Conservation (phyloP, 352 stramenopile genomes). For the Pythium scleroteichum region DNA sequence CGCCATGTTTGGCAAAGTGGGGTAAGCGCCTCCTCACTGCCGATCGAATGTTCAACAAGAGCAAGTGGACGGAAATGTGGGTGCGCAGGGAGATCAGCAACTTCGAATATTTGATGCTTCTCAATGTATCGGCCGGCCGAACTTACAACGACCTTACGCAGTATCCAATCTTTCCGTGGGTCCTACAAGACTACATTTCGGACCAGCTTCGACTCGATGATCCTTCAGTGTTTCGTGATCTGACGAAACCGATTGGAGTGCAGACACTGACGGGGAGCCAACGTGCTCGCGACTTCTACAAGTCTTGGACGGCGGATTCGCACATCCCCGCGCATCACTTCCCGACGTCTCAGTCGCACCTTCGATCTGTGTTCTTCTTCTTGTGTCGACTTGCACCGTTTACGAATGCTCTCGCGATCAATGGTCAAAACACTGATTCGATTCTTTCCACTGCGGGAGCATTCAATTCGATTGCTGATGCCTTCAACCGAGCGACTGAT, state of each 20-base stretch:
- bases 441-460: conserved; percentile 13
- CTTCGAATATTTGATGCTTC: conserved; percentile 97
- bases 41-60: conserved; percentile 75
- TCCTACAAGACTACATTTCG: conserved; percentile 95
- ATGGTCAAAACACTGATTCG: conserved; percentile 20
- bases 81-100: conserved; percentile 84
- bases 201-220: conserved; percentile 93
- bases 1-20: conserved; percentile 76
- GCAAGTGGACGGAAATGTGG: conserved; percentile 89
- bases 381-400: conserved; percentile 72
- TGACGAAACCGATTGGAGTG: conserved; percentile 97
- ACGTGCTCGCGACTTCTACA: conserved; percentile 47
- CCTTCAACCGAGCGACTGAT: conserved; percentile 54
- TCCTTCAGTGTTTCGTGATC: conserved; percentile 92
- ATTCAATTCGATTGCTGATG: conserved; percentile 68
- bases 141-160: conserved; percentile 98
- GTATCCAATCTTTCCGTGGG: conserved; percentile 99
- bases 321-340: conserved; percentile 78
- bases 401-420: conserved; percentile 45
- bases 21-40: conserved; percentile 70
- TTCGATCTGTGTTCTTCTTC: conserved; percentile 75
- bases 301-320: conserved; percentile 41
- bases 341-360: conserved; percentile 67
- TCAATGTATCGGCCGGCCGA: conserved; percentile 95
- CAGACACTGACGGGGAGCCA: conserved; percentile 53